Percentiles rank a stretch among this genome's conserved stretches.
phyloP scores from a whole-genome alignment of 345 rosid genomes.

The Bruguiera parviflora region DNA sequence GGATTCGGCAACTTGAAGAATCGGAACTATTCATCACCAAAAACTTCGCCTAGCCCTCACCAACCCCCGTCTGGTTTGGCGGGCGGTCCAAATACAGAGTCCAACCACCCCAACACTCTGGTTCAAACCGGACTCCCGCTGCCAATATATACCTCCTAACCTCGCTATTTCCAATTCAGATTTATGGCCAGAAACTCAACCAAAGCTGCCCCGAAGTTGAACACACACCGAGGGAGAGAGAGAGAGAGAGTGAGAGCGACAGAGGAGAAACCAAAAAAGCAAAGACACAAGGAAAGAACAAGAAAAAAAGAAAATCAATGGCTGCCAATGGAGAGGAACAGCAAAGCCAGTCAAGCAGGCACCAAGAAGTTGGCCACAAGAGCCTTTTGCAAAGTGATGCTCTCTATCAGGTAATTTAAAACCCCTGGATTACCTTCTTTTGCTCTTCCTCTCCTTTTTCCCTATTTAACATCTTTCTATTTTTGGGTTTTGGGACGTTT shows the following conservation, averaged over 20 bases:
- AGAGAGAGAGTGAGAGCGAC: too few relatives aligned
- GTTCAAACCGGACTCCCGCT: constrained; percentile 12
- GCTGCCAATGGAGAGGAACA: constrained; percentile 52
- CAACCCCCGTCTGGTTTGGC: constrained; percentile 24
- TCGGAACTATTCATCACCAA: too few relatives aligned
- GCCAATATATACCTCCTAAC: constrained; percentile 3
- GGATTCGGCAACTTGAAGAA: too few relatives aligned
- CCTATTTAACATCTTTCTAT: background rate
- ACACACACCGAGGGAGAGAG: too few relatives aligned
- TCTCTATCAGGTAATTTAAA: constrained; percentile 66
- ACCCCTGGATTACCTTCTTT: background rate
- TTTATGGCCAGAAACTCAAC: too few relatives aligned
- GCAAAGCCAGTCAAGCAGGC: constrained; percentile 53
- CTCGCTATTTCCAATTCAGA: background rate
- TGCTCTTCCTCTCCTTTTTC: background rate
- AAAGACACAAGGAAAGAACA: background rate
- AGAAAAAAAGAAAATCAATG: constrained; percentile 25
- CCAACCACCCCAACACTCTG: background rate
- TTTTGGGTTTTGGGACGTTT: constrained; percentile 2
- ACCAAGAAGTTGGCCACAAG: constrained; percentile 95
- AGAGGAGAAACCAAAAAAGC: background rate
- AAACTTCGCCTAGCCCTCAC: constrained; percentile 3
- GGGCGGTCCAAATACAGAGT: constrained; percentile 1
- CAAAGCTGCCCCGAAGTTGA: too few relatives aligned
- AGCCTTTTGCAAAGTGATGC: constrained; percentile 91